Percentiles rank a stretch among this genome's conserved stretches.
Conservation (phyloP, 2,329 filamentous ascomycete species). For the Alternaria hordeiaustralica region DNA sequence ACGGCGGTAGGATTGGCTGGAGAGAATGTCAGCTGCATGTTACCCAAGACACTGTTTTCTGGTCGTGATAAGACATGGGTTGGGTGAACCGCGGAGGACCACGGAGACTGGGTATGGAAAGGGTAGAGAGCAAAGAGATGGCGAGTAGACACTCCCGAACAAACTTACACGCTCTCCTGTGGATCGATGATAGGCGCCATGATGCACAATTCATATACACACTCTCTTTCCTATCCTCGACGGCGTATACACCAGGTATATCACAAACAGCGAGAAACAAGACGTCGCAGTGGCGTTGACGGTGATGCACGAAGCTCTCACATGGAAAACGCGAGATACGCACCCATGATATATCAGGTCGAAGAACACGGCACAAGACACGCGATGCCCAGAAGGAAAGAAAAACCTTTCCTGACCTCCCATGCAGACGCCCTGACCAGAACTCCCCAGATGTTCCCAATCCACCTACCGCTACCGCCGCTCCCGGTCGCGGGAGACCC, state of each 20-base stretch:
- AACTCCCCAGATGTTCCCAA: conserved; percentile 3
- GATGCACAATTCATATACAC: not conserved
- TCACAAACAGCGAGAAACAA: conserved; percentile 1
- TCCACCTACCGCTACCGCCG: conserved; percentile 7
- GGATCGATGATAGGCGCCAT: conserved; percentile 13
- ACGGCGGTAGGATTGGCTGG: conserved; percentile 15
- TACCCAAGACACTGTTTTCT: not conserved
- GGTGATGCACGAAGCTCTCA: not conserved
- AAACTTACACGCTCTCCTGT: conserved; percentile 19
- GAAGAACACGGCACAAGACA: not conserved
- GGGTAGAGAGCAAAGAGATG: not conserved
- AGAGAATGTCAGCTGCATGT: not conserved
- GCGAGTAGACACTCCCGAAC: not conserved
- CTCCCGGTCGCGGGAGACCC: conserved; percentile 1
- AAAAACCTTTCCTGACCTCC: not conserved
- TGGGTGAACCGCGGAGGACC: not conserved
- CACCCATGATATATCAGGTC: not conserved
- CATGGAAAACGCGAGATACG: not conserved
- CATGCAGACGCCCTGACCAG: not conserved
- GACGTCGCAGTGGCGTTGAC: not conserved
- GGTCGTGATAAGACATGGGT: conserved; percentile 3
- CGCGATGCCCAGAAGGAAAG: not conserved
- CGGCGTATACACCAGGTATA: not conserved
- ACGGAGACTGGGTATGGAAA: not conserved
- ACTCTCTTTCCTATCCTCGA: not conserved